phyloP scores from a whole-genome alignment of 768 basidiomycete species.

The Tricholoma matsutake region DNA sequence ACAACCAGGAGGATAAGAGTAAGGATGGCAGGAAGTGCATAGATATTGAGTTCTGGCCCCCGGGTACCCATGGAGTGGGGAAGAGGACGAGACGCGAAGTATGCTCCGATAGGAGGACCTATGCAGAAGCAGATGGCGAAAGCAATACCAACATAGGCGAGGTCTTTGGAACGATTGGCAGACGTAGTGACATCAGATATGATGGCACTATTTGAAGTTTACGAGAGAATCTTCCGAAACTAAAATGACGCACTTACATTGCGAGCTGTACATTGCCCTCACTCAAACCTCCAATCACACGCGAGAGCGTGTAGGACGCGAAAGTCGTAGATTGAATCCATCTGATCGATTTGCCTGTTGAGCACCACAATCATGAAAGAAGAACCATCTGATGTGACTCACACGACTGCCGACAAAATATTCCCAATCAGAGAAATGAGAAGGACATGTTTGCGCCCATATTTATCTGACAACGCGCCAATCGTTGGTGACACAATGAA shows the following conservation, averaged over 20 bases:
- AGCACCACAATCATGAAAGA: neutral
- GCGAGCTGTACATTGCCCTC: slow-evolving; percentile 98
- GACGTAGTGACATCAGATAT: slow-evolving; percentile 87
- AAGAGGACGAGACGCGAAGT: slow-evolving; percentile 86
- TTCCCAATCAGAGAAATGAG: slow-evolving; percentile 92
- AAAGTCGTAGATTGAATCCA: slow-evolving; percentile 92
- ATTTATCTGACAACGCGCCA: slow-evolving; percentile 82
- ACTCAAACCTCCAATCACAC: slow-evolving; percentile 88
- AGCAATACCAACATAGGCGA: slow-evolving; percentile 93
- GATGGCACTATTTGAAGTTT: slow-evolving; percentile 62
- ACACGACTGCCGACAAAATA: slow-evolving; percentile 85
- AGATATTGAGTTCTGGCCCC: slow-evolving; percentile 77
- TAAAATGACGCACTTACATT: slow-evolving; percentile 56
- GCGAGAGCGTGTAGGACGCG: slow-evolving; percentile 84
- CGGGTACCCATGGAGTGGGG: slow-evolving; percentile 53
- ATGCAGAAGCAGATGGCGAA: slow-evolving; percentile 94
- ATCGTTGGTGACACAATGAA: slow-evolving; percentile 82
- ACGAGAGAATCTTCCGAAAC: neutral
- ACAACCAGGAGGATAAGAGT: slow-evolving; percentile 72
- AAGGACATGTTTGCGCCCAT: slow-evolving; percentile 83
- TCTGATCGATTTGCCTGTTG: slow-evolving; percentile 34
- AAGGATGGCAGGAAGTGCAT: slow-evolving; percentile 84
- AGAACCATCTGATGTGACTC: slow-evolving; percentile 26
- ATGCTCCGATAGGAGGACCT: slow-evolving; percentile 93
- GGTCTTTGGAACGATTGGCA: slow-evolving; percentile 75